A percentile compares a stretch with the other conserved stretches of the same genome.
Evolutionary conservation across 768 basidiomycete genomes (phyloP).

Genomic region (Ramaria rubella): DNA sequence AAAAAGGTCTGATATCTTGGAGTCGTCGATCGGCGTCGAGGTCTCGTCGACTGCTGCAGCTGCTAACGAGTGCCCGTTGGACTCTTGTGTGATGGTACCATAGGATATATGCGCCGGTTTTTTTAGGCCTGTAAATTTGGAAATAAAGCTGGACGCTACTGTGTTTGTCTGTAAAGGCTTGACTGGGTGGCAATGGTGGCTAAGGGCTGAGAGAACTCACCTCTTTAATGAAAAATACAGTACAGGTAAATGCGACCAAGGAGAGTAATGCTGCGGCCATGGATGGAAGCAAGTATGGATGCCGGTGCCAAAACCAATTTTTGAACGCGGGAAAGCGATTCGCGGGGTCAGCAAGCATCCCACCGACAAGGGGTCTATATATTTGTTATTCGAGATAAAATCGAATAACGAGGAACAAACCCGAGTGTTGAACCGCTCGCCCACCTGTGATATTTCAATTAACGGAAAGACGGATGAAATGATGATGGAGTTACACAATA

Average conservation of each 20-base stretch:
- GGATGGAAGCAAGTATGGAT: constrained; percentile 17
- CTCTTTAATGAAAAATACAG: constrained; percentile 12
- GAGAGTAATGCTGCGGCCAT: constrained; percentile 11
- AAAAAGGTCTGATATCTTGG: constrained; percentile 43
- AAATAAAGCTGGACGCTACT: not conserved
- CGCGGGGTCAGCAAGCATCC: constrained; percentile 14
- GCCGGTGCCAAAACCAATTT: constrained; percentile 13
- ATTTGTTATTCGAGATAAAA: not conserved
- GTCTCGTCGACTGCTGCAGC: not conserved
- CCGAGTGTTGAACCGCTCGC: constrained; percentile 12
- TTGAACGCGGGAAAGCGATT: constrained; percentile 13
- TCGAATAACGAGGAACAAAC: constrained; percentile 5
- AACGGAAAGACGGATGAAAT: not conserved
- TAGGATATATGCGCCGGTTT: not conserved
- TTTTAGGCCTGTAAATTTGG: not conserved
- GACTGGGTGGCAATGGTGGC: not conserved
- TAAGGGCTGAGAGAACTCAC: not conserved
- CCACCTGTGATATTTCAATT: constrained; percentile 3
- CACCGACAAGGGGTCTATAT: constrained; percentile 13
- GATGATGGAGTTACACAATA: constrained; percentile 1
- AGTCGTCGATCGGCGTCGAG: constrained; percentile 28
- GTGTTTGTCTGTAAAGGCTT: not conserved
- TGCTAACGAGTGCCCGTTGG: too few relatives aligned
- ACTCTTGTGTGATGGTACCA: not conserved
- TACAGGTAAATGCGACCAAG: constrained; percentile 1